Evolutionary conservation across 768 basidiomycete genomes (phyloP).

Genomic region (Auriculariales sp.): DNA sequence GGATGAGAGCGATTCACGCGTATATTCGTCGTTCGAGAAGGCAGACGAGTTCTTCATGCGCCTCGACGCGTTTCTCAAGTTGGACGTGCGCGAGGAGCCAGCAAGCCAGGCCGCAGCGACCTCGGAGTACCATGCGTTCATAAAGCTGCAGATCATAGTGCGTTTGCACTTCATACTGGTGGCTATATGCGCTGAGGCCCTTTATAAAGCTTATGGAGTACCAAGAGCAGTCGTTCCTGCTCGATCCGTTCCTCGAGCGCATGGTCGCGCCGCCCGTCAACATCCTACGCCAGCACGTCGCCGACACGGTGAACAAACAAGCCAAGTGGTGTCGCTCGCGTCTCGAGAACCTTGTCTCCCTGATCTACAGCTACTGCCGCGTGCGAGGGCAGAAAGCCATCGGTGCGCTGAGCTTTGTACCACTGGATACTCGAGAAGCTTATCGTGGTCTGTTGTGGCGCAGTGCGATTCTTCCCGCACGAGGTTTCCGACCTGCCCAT

Average conservation of each 20-base stretch:
- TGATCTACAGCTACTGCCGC: constrained; percentile 75
- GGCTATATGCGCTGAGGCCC: constrained; percentile 1
- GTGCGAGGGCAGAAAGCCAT: constrained; percentile 84
- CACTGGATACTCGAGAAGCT: too few relatives aligned
- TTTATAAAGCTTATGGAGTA: constrained; percentile 67
- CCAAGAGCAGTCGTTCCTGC: constrained; percentile 83
- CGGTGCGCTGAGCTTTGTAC: constrained; percentile 36
- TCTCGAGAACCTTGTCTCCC: constrained; percentile 35
- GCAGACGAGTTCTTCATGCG: constrained; percentile 40
- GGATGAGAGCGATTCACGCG: constrained; percentile 23
- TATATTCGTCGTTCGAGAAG: constrained; percentile 46
- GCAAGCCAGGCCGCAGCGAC: constrained; percentile 27
- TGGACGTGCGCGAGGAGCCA: constrained; percentile 28
- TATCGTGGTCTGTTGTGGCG: constrained; percentile 9
- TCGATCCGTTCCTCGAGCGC: constrained; percentile 77
- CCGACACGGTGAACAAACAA: constrained; percentile 19
- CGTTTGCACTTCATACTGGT: constrained; percentile 12
- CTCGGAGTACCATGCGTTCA: constrained; percentile 25
- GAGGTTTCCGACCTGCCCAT: constrained; percentile 70
- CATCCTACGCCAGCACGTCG: constrained; percentile 40
- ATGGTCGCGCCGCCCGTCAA: constrained; percentile 67
- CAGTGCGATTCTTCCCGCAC: constrained; percentile 91
- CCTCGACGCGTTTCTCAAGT: constrained; percentile 35
- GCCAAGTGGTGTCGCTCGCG: constrained; percentile 20
- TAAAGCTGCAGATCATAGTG: constrained; percentile 37